Base-by-base conservation (phyloP, 1,139 yeast genomes). In the Nadsonia starkeyi-henricii region DNA sequence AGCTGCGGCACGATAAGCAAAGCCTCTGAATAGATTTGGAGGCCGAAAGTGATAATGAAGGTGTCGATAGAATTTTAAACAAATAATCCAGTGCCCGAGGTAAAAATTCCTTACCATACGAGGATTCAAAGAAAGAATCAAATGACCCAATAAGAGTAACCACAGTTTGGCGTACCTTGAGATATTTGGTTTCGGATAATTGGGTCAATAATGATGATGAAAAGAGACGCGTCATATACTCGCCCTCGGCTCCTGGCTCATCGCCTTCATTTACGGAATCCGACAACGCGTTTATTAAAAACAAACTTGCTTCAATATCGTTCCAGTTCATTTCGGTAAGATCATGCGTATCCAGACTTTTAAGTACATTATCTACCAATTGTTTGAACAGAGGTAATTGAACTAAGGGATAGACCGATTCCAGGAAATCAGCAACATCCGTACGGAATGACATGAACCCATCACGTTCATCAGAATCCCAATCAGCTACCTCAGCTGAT, bases 371-470 rank as follows among this genome's bases (percentile, higher is more conserved):
- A 3, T 62, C 58, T 2, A 75, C 67, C 36, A 85, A 65, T 37
- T 69, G 70, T 2, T 73, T 69, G 55, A 79, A 77, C 45, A 86
- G 66, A 1, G 74, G 70, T 4, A 68, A 58, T 37, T 83, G 83
- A 47, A 85, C 67, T 15, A 84, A 67, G 0, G 86, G 76, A 65
- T 81, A 85, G 2, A 81, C 64, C 0, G 77, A 69, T 48, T 85
- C 89, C 55, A 85, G 76, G 47, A 88, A 70, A 57, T 89, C 96
- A 1, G 82, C 75, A 9, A 84, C 81, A 52, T 82, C 89, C 21
- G 75, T 67, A 55, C 96, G 72, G 60, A 78, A 89, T 26, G 78
- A 74, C 18, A 67, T 64, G 58, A 88, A 85, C 55, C 81, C 91
- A 20, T 69, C 72, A 55, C 70, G 59, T 18, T 53, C 65, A 50